Conservation (phyloP, 768 basidiomycete genomes). For the Leccinellum albellum region DNA sequence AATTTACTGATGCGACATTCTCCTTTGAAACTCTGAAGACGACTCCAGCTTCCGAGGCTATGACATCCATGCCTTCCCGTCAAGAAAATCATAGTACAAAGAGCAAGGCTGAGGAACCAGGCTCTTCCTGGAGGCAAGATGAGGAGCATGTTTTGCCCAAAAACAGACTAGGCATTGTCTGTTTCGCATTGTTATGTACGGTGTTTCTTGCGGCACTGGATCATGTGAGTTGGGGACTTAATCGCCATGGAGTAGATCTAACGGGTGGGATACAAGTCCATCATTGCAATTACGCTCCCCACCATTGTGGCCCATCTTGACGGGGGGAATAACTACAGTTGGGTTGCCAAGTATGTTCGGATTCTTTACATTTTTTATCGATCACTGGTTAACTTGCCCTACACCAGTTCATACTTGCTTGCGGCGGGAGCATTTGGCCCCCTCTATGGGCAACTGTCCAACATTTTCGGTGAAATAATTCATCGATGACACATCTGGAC, state of each 20-base stretch:
- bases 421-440: conserved; percentile 63
- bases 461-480: conserved; percentile 38
- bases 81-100: not conserved
- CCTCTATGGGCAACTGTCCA: conserved; percentile 73
- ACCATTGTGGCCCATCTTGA: conserved; percentile 62
- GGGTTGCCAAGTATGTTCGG: conserved; percentile 58
- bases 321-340: conserved; percentile 62
- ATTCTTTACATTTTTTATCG: not conserved
- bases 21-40: not conserved
- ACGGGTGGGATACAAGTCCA: conserved; percentile 37
- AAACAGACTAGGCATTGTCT: conserved; percentile 13
- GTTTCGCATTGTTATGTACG: conserved; percentile 20
- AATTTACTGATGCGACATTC: not conserved
- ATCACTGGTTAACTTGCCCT: not conserved
- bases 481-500: not conserved
- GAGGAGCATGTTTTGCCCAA: conserved; percentile 50
- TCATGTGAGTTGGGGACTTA: conserved; percentile 36
- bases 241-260: not conserved
- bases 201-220: conserved; percentile 46
- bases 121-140: conserved; percentile 47
- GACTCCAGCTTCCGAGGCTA: not conserved
- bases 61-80: not conserved
- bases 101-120: conserved; percentile 25
- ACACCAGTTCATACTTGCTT: conserved; percentile 64
- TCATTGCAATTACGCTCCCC: conserved; percentile 66